Evolutionary conservation across 2,329 filamentous ascomycete species (phyloP).

Genomic region (Chrysosporium queenslandicum): DNA sequence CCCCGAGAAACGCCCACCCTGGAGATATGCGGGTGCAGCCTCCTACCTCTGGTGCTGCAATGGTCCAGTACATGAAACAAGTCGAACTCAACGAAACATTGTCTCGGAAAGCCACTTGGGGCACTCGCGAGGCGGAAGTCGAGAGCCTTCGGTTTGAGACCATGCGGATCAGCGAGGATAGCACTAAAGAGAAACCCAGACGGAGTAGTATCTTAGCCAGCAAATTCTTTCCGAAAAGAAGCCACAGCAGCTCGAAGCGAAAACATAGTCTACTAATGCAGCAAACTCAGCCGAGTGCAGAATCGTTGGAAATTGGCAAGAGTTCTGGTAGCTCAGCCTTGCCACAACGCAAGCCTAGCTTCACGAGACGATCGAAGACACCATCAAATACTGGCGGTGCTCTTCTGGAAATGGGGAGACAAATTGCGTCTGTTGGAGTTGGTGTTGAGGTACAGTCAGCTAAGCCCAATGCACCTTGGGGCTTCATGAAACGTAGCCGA

Average conservation of each 20-base stretch:
- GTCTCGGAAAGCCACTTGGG: slow-evolving; percentile 47
- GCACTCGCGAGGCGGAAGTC: slow-evolving; percentile 45
- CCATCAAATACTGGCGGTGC: slow-evolving; percentile 33
- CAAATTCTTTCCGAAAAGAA: slow-evolving; percentile 33
- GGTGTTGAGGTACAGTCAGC: slow-evolving; percentile 44
- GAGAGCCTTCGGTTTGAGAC: slow-evolving; percentile 27
- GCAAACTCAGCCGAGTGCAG: slow-evolving; percentile 21
- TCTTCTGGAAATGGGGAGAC: slow-evolving; percentile 38
- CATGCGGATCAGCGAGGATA: slow-evolving; percentile 19
- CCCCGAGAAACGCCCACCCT: slow-evolving; percentile 24
- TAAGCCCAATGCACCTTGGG: slow-evolving; percentile 34
- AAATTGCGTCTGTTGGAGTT: slow-evolving; percentile 38
- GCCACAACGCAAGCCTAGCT: slow-evolving; percentile 32
- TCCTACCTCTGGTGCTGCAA: slow-evolving; percentile 46
- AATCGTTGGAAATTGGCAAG: slow-evolving; percentile 25
- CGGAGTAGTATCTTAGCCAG: slow-evolving; percentile 38
- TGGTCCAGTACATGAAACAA: slow-evolving; percentile 42
- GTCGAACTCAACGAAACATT: slow-evolving; percentile 45
- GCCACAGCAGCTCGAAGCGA: slow-evolving; percentile 41
- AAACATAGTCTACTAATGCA: slow-evolving; percentile 20
- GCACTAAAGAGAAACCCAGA: slow-evolving; percentile 33
- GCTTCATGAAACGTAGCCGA: slow-evolving; percentile 41
- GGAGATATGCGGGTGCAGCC: slow-evolving; percentile 36
- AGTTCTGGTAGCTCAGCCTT: slow-evolving; percentile 23
- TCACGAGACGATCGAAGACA: slow-evolving; percentile 32